Conservation (phyloP, 306 rosid genomes). For the Gastrolobium villosum region DNA sequence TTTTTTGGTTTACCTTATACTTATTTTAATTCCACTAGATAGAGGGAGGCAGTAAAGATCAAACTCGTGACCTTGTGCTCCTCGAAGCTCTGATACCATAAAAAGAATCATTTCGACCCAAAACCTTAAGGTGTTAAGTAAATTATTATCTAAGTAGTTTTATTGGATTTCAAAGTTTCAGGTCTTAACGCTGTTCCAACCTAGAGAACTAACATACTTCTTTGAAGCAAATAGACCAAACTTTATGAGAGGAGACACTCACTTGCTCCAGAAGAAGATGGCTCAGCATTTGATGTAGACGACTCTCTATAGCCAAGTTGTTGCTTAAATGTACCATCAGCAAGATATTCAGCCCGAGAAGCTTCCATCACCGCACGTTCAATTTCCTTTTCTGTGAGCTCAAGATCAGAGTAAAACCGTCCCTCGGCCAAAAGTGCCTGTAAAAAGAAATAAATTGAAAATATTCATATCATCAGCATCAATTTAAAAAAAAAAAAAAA, state of each 20-base stretch:
- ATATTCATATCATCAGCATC: background rate
- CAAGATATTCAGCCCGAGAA: slow-evolving; percentile 88
- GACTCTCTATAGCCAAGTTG: slow-evolving; percentile 67
- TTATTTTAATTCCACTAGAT: too few species aligned
- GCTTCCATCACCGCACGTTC: slow-evolving; percentile 91
- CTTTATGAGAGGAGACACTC: slow-evolving; percentile 48
- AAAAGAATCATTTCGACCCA: too few species aligned
- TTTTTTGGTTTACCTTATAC: too few species aligned
- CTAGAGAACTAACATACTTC: too few species aligned
- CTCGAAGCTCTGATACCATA: too few species aligned
- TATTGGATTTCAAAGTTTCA: background rate
- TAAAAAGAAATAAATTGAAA: background rate
- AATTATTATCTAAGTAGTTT: background rate
- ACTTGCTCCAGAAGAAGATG: slow-evolving; percentile 97
- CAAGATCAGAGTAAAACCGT: slow-evolving; percentile 93
- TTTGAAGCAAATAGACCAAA: slow-evolving; percentile 27
- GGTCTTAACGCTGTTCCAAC: background rate
- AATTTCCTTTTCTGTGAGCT: slow-evolving; percentile 96
- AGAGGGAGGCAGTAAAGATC: too few species aligned
- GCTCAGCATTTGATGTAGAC: slow-evolving; percentile 86
- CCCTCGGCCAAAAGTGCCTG: slow-evolving; percentile 99
- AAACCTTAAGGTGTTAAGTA: too few species aligned
- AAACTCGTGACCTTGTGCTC: too few species aligned
- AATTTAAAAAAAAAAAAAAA: background rate
- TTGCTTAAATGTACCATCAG: slow-evolving; percentile 64